These are phyloP conservation scores for Phytopythium ostracodes DNA, from an alignment of 352 stramenopile genomes.

Conservation along the genomic window DNA sequence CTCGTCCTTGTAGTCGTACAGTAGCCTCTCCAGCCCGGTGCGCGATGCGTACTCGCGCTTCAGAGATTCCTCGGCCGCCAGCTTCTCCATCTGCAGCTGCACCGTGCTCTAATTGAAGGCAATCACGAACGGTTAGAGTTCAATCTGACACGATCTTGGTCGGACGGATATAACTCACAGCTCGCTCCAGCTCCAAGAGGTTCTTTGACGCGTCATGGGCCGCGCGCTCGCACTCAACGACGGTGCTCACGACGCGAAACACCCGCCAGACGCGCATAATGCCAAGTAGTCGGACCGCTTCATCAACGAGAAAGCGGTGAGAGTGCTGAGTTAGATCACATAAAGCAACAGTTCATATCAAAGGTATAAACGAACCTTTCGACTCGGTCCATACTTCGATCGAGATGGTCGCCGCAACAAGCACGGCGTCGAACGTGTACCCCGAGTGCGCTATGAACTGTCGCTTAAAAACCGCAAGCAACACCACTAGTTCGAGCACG, in stretches of 20 bases:
- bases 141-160: not conserved
- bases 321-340: not conserved
- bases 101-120: constrained; percentile 23
- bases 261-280: constrained; percentile 58
- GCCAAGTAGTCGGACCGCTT: constrained; percentile 43
- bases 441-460: constrained; percentile 55
- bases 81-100: constrained; percentile 40
- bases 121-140: not conserved
- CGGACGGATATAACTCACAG: constrained; percentile 20
- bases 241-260: constrained; percentile 43
- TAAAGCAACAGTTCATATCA: too few species aligned
- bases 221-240: constrained; percentile 44
- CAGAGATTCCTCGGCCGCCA: constrained; percentile 48
- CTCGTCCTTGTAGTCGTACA: constrained; percentile 72
- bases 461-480: constrained; percentile 35
- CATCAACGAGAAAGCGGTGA: not conserved
- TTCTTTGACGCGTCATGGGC: constrained; percentile 32
- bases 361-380: constrained; percentile 47
- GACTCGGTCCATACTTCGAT: constrained; percentile 50
- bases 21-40: constrained; percentile 36
- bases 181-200: constrained; percentile 42
- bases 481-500: constrained; percentile 42
- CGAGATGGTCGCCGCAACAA: constrained; percentile 27
- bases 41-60: constrained; percentile 56
- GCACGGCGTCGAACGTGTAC: constrained; percentile 43